Evolutionary conservation across 1,139 yeast genomes (phyloP).

Genomic region (Debaryomyces psychrophilus): DNA sequence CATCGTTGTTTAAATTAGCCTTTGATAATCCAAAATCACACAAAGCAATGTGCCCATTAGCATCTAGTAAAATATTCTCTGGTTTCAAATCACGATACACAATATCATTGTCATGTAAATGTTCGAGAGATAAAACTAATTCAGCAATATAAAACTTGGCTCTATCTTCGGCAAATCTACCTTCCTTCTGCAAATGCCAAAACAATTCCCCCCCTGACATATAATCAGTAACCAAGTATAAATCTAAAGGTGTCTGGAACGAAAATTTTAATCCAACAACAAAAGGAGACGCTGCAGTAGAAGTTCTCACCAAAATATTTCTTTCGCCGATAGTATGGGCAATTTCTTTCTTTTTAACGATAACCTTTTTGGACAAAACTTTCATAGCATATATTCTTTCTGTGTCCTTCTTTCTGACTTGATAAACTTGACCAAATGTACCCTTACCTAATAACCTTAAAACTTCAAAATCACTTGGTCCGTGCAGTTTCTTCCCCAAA

Average conservation of each 20-base stretch:
- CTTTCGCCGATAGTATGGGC: slow-evolving; percentile 98
- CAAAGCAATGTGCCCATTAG: slow-evolving; percentile 93
- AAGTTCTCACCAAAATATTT: slow-evolving; percentile 86
- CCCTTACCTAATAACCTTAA: slow-evolving; percentile 91
- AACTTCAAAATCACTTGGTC: slow-evolving; percentile 93
- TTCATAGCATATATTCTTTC: slow-evolving; percentile 95
- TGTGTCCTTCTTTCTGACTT: slow-evolving; percentile 88
- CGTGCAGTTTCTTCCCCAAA: slow-evolving; percentile 71
- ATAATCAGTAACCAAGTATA: slow-evolving; percentile 92
- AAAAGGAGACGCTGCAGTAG: slow-evolving; percentile 81
- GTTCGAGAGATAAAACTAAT: slow-evolving; percentile 86
- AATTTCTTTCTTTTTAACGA: slow-evolving; percentile 93
- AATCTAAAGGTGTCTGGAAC: slow-evolving; percentile 90
- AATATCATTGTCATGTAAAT: slow-evolving; percentile 87
- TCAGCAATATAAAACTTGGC: slow-evolving; percentile 97
- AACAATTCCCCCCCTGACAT: slow-evolving; percentile 98
- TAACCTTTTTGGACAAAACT: slow-evolving; percentile 88
- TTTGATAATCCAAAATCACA: slow-evolving; percentile 97
- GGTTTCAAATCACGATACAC: slow-evolving; percentile 96
- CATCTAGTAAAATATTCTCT: slow-evolving; percentile 89
- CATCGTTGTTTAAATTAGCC: slow-evolving; percentile 84
- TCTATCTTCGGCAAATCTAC: slow-evolving; percentile 86
- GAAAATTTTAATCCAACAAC: slow-evolving; percentile 94
- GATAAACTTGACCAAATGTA: slow-evolving; percentile 96
- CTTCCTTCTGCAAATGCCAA: slow-evolving; percentile 97